Conservation (phyloP, 225 moss, liverwort and hornwort genomes). For the Marchantia paleacea region DNA sequence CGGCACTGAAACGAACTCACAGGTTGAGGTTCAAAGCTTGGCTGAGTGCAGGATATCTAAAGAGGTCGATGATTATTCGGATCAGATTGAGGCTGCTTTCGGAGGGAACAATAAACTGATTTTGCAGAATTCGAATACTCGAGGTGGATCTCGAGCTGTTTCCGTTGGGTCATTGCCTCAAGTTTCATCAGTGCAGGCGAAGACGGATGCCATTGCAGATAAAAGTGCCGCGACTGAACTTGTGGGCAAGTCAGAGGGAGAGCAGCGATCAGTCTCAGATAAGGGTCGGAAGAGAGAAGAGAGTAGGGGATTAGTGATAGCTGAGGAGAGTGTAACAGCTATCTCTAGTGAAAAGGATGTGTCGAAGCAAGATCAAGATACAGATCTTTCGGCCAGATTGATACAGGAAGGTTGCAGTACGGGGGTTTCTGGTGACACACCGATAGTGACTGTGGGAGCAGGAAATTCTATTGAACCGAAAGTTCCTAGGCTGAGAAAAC, state of each 20-base stretch:
- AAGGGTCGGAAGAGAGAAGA: neutral
- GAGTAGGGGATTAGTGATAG: neutral
- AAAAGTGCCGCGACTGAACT: neutral
- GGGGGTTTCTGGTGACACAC: neutral
- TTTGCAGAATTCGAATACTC: neutral
- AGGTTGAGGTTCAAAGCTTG: neutral
- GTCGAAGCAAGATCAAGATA: neutral
- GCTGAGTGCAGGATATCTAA: slow-evolving; percentile 18
- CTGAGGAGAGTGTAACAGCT: slow-evolving; percentile 7
- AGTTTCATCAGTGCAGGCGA: neutral
- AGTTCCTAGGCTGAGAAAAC: neutral
- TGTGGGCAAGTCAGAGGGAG: slow-evolving; percentile 11
- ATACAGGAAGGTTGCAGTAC: slow-evolving; percentile 3
- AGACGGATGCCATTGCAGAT: neutral
- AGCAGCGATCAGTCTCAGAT: neutral
- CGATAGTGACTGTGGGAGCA: neutral
- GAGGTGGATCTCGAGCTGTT: neutral
- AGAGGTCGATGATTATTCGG: slow-evolving; percentile 18
- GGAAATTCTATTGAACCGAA: neutral
- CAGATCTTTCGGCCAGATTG: neutral
- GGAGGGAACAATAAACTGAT: neutral
- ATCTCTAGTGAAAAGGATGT: neutral
- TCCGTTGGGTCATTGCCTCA: neutral
- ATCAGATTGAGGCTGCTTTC: slow-evolving; percentile 1
- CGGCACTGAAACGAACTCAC: neutral